Conservation (phyloP, 2,329 filamentous ascomycete genomes). For the Dryadomyces sulphureus region DNA sequence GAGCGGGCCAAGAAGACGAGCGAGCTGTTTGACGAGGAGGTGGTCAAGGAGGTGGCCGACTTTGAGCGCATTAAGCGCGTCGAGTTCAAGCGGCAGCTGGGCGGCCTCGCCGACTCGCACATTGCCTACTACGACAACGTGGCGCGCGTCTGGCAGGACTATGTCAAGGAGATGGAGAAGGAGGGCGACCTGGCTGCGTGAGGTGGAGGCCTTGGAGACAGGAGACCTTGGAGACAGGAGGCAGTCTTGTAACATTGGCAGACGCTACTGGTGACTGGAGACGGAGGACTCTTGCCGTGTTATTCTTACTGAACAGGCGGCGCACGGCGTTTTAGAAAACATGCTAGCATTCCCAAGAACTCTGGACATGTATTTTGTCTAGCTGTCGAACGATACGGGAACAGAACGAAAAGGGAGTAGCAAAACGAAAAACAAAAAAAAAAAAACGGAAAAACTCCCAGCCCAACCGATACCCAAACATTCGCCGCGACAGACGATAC, state of each 20-base stretch:
- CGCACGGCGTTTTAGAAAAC: background rate
- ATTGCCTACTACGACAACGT: conserved; percentile 73
- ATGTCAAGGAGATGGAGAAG: conserved; percentile 76
- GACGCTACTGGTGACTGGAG: too few species aligned
- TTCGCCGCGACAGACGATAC: background rate
- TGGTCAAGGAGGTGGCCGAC: conserved; percentile 79
- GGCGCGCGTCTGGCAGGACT: conserved; percentile 74
- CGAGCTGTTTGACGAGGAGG: conserved; percentile 92
- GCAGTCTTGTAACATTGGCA: background rate
- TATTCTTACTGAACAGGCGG: too few species aligned
- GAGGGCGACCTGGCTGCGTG: conserved; percentile 28
- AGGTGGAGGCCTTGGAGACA: background rate
- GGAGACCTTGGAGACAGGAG: background rate
- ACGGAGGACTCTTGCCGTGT: too few species aligned
- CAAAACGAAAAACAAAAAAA: background rate
- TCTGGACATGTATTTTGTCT: background rate
- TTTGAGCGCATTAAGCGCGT: conserved; percentile 94
- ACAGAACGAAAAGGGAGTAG: background rate
- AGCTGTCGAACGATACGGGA: background rate
- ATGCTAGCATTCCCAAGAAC: background rate
- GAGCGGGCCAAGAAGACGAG: conserved; percentile 75
- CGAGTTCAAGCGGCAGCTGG: conserved; percentile 81
- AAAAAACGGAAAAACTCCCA: background rate
- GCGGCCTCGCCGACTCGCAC: conserved; percentile 69
- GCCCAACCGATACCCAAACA: background rate